A percentile compares a stretch with the other conserved stretches of the same genome.
phyloP scores from a whole-genome alignment of 2,329 filamentous ascomycete genomes.

The Apiospora aurea region DNA sequence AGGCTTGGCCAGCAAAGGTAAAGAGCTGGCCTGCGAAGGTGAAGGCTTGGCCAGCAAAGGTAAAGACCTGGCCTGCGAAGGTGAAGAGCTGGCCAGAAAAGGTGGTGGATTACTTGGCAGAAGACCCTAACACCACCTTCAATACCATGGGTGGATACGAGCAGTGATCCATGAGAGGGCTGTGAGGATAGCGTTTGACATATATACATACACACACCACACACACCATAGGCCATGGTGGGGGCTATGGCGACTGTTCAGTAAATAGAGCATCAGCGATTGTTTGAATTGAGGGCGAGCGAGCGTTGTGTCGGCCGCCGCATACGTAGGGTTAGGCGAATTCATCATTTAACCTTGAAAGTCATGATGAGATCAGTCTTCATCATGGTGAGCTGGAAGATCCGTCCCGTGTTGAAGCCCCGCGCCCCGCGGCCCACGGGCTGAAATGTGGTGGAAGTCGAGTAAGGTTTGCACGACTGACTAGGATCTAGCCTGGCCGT shows the following conservation, averaged over 20 bases:
- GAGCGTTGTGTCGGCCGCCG: neutral
- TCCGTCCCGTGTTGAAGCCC: neutral
- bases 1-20: neutral
- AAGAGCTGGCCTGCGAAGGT: neutral
- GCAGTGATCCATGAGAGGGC: too few species aligned
- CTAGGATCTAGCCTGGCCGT: constrained; percentile 2
- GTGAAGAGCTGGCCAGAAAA: neutral
- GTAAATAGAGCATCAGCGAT: neutral
- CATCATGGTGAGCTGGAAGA: neutral
- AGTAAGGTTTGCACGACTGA: neutral
- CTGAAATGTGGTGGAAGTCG: neutral
- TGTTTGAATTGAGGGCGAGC: neutral
- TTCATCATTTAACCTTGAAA: neutral
- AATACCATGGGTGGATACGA: too few species aligned
- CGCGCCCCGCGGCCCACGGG: neutral
- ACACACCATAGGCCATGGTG: constrained; percentile 1
- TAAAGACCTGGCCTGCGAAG: neutral
- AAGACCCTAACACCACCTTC: too few species aligned
- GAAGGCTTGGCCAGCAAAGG: neutral
- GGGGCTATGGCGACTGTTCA: neutral
- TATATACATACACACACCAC: neutral
- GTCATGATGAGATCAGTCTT: constrained; percentile 1
- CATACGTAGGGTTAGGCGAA: neutral
- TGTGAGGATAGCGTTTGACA: neutral
- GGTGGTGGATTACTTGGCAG: neutral